phyloP scores from a whole-genome alignment of 495 filamentous ascomycete genomes.

The Hypoxylon subgilvum region DNA sequence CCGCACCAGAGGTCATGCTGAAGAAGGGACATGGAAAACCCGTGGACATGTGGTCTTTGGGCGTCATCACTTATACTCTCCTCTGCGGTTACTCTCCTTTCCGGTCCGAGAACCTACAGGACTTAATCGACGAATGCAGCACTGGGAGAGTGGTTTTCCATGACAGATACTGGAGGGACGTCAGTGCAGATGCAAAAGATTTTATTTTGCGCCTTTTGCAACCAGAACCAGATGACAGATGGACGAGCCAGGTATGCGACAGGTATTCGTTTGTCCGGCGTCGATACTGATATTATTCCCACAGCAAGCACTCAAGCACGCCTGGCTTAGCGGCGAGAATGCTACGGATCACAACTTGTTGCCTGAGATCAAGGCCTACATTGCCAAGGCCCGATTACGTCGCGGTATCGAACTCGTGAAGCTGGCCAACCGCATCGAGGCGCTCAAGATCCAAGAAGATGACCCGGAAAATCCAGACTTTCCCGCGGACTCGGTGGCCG shows the following conservation, averaged over 20 bases:
- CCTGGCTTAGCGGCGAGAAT: slow-evolving; percentile 88
- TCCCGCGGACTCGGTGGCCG: slow-evolving; percentile 65
- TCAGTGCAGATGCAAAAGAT: slow-evolving; percentile 92
- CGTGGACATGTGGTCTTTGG: slow-evolving; percentile 99
- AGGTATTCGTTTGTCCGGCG: neutral
- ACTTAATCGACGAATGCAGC: slow-evolving; percentile 94
- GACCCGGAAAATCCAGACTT: slow-evolving; percentile 72
- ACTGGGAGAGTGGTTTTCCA: slow-evolving; percentile 93
- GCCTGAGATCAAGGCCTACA: slow-evolving; percentile 94
- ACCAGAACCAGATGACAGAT: slow-evolving; percentile 75
- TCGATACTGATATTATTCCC: slow-evolving; percentile 25
- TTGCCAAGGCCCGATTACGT: slow-evolving; percentile 85
- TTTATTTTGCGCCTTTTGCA: slow-evolving; percentile 88
- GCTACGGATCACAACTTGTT: slow-evolving; percentile 95
- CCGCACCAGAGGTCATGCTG: slow-evolving; percentile 97
- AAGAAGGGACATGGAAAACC: slow-evolving; percentile 97
- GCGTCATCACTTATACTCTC: slow-evolving; percentile 99
- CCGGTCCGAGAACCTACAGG: slow-evolving; percentile 88
- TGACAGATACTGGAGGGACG: slow-evolving; percentile 97
- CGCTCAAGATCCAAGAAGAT: slow-evolving; percentile 94
- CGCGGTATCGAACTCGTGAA: slow-evolving; percentile 97
- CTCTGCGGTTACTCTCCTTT: slow-evolving; percentile 99
- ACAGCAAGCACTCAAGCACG: slow-evolving; percentile 79
- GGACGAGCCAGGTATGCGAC: slow-evolving; percentile 71
- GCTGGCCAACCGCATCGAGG: slow-evolving; percentile 94